A percentile compares a stretch with the other conserved stretches of the same genome.
Conservation (phyloP, 331 rosid species). For the Phaseolus coccineus region DNA sequence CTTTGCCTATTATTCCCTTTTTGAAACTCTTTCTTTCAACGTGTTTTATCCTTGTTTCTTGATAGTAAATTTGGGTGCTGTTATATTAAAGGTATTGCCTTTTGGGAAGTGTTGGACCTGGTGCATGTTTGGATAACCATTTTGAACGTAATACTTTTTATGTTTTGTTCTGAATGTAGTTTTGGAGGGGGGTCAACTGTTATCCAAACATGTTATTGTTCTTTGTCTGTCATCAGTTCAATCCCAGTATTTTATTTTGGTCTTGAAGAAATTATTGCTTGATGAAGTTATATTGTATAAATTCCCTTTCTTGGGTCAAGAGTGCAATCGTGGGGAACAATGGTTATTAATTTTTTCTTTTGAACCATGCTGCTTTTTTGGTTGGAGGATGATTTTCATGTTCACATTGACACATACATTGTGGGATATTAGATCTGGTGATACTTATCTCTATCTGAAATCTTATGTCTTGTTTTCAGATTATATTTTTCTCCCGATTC, state of each 20-base stretch:
- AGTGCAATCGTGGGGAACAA: not conserved
- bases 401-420: not conserved
- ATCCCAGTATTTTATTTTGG: constrained; percentile 20
- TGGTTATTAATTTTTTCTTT: not conserved
- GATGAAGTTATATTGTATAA: not conserved
- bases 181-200: not conserved
- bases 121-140: not conserved
- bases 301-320: constrained; percentile 10
- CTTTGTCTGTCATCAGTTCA: constrained; percentile 1
- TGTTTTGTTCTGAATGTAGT: not conserved
- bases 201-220: not conserved
- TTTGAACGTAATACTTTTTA: not conserved
- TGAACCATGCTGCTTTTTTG: not conserved
- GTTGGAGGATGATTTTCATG: not conserved
- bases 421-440: not conserved
- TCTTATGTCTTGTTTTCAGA: constrained; percentile 47
- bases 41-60: constrained; percentile 5
- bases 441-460: not conserved
- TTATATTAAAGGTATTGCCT: not conserved
- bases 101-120: not conserved
- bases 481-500: constrained; percentile 59
- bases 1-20: not conserved
- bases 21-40: not conserved
- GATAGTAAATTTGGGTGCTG: not conserved
- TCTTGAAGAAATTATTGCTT: not conserved